A percentile compares a stretch with the other conserved stretches of the same genome.
These are phyloP conservation scores for Lophiotrema nucula DNA, from an alignment of 495 filamentous ascomycete species.

Conservation along the genomic window DNA sequence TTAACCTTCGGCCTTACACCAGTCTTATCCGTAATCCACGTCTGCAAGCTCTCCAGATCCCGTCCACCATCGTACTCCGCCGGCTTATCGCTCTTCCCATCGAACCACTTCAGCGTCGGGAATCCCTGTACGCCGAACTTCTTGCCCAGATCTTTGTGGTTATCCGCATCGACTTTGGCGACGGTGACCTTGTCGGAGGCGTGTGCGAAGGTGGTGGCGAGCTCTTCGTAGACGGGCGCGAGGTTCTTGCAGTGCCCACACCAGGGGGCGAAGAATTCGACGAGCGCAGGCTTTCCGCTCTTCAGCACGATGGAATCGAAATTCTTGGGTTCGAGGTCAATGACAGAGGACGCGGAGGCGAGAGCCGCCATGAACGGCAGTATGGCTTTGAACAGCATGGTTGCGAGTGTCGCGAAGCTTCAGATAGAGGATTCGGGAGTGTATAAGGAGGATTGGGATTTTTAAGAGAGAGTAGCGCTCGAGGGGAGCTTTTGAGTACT, in stretches of 20 bases:
- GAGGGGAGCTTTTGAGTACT: neutral
- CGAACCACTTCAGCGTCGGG: constrained; percentile 97
- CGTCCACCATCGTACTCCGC: constrained; percentile 81
- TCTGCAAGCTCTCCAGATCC: constrained; percentile 79
- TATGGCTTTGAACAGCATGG: constrained; percentile 29
- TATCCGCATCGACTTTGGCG: constrained; percentile 94
- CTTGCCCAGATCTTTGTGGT: constrained; percentile 76
- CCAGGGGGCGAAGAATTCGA: constrained; percentile 99
- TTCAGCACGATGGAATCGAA: constrained; percentile 87
- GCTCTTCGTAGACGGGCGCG: constrained; percentile 90
- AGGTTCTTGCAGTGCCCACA: constrained; percentile 99
- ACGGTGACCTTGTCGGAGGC: constrained; percentile 81
- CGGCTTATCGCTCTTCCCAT: constrained; percentile 89
- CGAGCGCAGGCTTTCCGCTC: constrained; percentile 90
- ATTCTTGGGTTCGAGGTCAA: constrained; percentile 83
- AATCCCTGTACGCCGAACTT: constrained; percentile 89
- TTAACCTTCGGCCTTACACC: constrained; percentile 72
- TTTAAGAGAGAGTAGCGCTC: constrained; percentile 10
- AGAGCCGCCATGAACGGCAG: constrained; percentile 17
- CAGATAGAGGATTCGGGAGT: no score
- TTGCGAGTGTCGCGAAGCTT: no score
- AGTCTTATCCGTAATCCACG: constrained; percentile 85
- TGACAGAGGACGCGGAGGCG: constrained; percentile 50
- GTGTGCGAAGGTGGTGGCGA: constrained; percentile 69
- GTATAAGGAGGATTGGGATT: no score